These are phyloP conservation scores for Quercus rubra DNA, from an alignment of 306 rosid species.

Conservation along the genomic window DNA sequence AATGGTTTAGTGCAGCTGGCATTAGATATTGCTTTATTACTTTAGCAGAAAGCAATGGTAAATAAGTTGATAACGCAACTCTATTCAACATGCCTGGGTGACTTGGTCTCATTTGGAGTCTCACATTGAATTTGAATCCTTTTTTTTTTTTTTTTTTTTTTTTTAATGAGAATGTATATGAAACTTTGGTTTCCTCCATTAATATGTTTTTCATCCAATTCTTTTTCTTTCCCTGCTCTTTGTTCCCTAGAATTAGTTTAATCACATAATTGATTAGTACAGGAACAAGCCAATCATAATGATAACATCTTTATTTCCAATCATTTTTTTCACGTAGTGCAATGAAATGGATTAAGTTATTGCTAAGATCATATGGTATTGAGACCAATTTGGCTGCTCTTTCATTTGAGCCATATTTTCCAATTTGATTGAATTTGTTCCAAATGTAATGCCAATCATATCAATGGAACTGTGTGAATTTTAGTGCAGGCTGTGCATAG, in stretches of 20 bases:
- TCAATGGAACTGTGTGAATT: too few species aligned
- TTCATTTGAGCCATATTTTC: neutral
- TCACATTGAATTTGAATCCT: too few species aligned
- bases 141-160: too few species aligned
- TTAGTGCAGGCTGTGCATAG: too few species aligned
- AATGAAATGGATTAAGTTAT: conserved; percentile 12
- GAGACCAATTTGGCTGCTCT: neutral
- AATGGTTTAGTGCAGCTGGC: neutral
- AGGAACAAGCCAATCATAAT: too few species aligned
- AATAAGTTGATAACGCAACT: neutral
- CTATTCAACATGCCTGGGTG: neutral
- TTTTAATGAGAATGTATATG: neutral
- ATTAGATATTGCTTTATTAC: neutral
- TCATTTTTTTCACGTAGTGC: too few species aligned
- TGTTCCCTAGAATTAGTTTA: neutral
- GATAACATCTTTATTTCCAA: too few species aligned
- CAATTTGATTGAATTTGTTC: too few species aligned
- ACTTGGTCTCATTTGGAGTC: conserved; percentile 8
- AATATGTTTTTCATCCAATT: neutral
- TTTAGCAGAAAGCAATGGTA: neutral
- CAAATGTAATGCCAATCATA: too few species aligned
- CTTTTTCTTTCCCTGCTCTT: neutral
- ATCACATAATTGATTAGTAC: neutral
- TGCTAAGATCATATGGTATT: conserved; percentile 5
- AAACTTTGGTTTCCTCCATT: neutral